phyloP scores from a whole-genome alignment of 805 yeast species.

The Metschnikowia orientalis region DNA sequence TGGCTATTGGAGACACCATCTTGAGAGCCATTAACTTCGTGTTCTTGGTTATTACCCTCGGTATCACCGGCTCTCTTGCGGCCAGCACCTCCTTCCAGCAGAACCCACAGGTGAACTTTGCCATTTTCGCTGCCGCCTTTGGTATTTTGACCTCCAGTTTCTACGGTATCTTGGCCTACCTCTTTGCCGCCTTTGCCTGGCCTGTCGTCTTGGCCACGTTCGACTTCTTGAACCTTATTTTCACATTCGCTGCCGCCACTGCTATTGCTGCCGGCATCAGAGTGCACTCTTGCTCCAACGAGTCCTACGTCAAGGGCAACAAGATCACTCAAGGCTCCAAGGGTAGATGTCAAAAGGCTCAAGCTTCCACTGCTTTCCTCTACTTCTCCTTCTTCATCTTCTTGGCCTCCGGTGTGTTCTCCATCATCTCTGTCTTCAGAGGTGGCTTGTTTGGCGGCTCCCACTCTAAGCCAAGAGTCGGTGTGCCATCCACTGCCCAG shows the following conservation, averaged over 20 bases:
- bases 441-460: conserved; percentile 45
- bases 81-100: conserved; percentile 50
- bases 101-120: conserved; percentile 83
- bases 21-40: conserved; percentile 73
- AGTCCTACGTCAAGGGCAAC: conserved; percentile 63
- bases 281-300: conserved; percentile 79
- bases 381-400: conserved; percentile 80
- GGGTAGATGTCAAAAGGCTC: conserved; percentile 93
- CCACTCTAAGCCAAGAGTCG: conserved; percentile 60
- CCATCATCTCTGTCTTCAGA: conserved; percentile 51
- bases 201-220: conserved; percentile 70
- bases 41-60: conserved; percentile 74
- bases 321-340: conserved; percentile 66
- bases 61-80: conserved; percentile 84
- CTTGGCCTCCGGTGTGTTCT: conserved; percentile 57
- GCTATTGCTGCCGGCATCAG: conserved; percentile 90
- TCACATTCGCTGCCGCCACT: conserved; percentile 92
- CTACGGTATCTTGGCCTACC: conserved; percentile 74
- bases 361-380: conserved; percentile 76
- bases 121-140: conserved; percentile 82
- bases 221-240: conserved; percentile 86
- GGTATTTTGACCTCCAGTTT: conserved; percentile 76
- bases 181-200: conserved; percentile 78
- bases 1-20: conserved; percentile 69
- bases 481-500: conserved; percentile 88